Evolutionary conservation across 352 stramenopile genomes (phyloP).

Genomic region (Globisporangium cederbergense): DNA sequence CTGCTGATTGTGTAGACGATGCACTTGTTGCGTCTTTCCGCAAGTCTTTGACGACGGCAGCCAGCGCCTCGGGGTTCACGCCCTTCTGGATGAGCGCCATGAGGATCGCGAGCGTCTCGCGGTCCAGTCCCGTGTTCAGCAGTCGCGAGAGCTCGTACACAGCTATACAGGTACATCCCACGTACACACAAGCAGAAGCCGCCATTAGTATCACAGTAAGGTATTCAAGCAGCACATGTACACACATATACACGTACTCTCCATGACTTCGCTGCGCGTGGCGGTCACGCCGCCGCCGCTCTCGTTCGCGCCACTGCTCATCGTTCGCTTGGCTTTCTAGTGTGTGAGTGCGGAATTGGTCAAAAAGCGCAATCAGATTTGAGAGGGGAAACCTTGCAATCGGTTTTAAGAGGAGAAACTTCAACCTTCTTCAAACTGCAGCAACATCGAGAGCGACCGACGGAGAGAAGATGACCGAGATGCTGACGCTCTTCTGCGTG

Average conservation of each 20-base stretch:
- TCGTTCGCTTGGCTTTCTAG: background rate
- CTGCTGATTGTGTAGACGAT: background rate
- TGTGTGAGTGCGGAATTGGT: background rate
- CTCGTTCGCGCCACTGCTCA: conserved; percentile 22
- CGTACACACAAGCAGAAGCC: background rate
- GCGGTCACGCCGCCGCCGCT: conserved; percentile 29
- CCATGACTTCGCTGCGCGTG: conserved; percentile 51
- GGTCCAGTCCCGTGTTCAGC: conserved; percentile 89
- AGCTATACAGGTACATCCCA: conserved; percentile 41
- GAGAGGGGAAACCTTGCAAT: background rate
- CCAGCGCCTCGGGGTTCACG: conserved; percentile 88
- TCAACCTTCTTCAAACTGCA: background rate
- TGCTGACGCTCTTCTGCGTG: conserved; percentile 17
- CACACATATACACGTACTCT: conserved; percentile 35
- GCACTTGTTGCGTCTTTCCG: conserved; percentile 50
- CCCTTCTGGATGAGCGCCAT: conserved; percentile 87
- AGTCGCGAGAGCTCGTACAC: conserved; percentile 89
- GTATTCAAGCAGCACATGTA: background rate
- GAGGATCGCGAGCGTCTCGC: conserved; percentile 85
- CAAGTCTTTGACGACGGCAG: conserved; percentile 89
- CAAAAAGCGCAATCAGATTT: background rate
- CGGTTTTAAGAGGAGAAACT: conserved; percentile 1
- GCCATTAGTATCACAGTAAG: background rate
- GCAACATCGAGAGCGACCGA: background rate
- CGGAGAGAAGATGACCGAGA: background rate